Evolutionary conservation across 2,329 filamentous ascomycete genomes (phyloP).

Genomic region (Xylariales sp.): DNA sequence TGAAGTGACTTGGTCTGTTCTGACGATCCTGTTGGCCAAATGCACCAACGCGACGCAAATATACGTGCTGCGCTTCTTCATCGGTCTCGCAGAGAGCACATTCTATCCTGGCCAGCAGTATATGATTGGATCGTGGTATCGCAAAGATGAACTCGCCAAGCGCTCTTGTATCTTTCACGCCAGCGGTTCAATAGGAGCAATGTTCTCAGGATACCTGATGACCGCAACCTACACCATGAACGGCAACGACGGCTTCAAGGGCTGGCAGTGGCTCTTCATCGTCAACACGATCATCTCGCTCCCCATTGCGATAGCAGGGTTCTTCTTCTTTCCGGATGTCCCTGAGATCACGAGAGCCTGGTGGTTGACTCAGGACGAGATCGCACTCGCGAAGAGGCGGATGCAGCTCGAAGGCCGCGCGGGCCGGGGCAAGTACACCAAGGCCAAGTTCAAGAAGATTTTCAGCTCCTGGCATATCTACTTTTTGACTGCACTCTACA

Average conservation of each 20-base stretch:
- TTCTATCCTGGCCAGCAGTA: constrained; percentile 30
- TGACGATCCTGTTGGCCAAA: constrained; percentile 28
- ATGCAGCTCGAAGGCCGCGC: constrained; percentile 42
- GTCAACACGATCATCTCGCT: constrained; percentile 50
- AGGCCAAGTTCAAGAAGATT: constrained; percentile 53
- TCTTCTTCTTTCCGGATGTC: constrained; percentile 36
- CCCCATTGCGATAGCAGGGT: constrained; percentile 45
- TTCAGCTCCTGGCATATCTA: constrained; percentile 63
- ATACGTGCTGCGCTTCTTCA: constrained; percentile 31
- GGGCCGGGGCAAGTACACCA: constrained; percentile 33
- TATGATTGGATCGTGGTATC: constrained; percentile 33
- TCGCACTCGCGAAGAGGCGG: constrained; percentile 32
- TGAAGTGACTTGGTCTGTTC: constrained; percentile 26
- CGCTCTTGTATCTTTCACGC: constrained; percentile 35
- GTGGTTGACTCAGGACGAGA: constrained; percentile 33
- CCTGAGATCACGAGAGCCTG: constrained; percentile 34
- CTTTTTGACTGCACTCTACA: constrained; percentile 51
- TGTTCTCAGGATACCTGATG: constrained; percentile 51
- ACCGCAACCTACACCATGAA: constrained; percentile 45
- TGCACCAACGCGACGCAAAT: constrained; percentile 28
- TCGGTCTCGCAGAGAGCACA: constrained; percentile 26
- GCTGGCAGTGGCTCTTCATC: constrained; percentile 54
- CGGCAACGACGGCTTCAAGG: constrained; percentile 40
- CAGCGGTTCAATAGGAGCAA: constrained; percentile 22
- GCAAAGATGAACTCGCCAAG: constrained; percentile 39